These are phyloP conservation scores for Sicyos edulis DNA, from an alignment of 306 rosid species.

Conservation along the genomic window DNA sequence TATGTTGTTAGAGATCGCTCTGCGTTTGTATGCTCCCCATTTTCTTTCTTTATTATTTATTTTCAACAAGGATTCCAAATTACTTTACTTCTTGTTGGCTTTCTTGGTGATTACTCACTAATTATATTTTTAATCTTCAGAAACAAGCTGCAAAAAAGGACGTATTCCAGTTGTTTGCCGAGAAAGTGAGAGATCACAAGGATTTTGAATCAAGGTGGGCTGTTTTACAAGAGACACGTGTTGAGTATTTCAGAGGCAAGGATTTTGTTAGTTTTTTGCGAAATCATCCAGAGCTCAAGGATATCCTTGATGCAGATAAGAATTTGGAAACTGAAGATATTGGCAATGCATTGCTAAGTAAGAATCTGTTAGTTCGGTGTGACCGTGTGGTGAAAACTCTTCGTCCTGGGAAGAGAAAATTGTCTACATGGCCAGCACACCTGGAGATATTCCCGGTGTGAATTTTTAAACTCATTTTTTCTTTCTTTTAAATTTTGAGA, in stretches of 20 bases:
- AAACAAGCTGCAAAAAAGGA: constrained; percentile 76
- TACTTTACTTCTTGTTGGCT: not conserved
- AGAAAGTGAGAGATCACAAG: constrained; percentile 91
- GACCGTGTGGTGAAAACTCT: constrained; percentile 93
- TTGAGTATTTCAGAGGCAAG: constrained; percentile 93
- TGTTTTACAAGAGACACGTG: constrained; percentile 92
- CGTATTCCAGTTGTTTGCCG: constrained; percentile 80
- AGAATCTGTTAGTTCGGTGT: constrained; percentile 83
- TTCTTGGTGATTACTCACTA: not conserved
- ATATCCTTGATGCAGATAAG: constrained; percentile 61
- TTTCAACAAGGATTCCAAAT: no score
- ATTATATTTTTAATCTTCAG: constrained; percentile 27
- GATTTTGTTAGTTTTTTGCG: constrained; percentile 74
- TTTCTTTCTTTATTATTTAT: no score
- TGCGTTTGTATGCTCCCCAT: constrained; percentile 27
- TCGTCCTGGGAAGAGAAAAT: constrained; percentile 93
- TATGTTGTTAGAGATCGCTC: not conserved
- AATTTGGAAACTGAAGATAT: constrained; percentile 74
- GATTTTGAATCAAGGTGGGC: constrained; percentile 93
- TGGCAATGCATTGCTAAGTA: constrained; percentile 57
- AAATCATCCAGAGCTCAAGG: constrained; percentile 78
- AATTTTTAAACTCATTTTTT: not conserved
- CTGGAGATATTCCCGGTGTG: constrained; percentile 80
- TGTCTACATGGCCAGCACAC: constrained; percentile 98
- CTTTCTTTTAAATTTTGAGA: no score